These are phyloP conservation scores for Paramecium sonneborni DNA, from an alignment of 73 alveolate species.

Conservation along the genomic window DNA sequence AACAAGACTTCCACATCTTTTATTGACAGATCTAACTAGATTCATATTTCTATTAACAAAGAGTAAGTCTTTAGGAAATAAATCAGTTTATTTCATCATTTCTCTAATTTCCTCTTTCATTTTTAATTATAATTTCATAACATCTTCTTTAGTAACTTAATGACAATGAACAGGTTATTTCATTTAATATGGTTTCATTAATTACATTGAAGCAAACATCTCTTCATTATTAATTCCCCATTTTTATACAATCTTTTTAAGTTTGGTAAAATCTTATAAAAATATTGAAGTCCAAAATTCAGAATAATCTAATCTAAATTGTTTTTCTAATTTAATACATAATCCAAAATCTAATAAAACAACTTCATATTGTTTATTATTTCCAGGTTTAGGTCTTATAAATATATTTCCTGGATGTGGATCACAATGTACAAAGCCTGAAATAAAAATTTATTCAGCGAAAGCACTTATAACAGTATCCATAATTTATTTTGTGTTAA, in stretches of 20 bases:
- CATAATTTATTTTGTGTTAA: constrained; percentile 64
- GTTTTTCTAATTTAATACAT: constrained; percentile 48
- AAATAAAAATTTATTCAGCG: constrained; percentile 74
- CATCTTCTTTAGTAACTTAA: constrained; percentile 47
- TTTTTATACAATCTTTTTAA: constrained; percentile 49
- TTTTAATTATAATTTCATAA: constrained; percentile 38
- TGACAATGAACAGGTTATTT: constrained; percentile 33
- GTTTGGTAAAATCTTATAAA: constrained; percentile 52
- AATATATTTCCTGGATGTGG: constrained; percentile 86
- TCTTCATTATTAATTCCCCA: constrained; percentile 67
- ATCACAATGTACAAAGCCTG: constrained; percentile 79
- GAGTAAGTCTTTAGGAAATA: constrained; percentile 55
- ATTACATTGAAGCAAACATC: constrained; percentile 48
- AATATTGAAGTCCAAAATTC: constrained; percentile 64
- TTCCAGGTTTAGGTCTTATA: constrained; percentile 71
- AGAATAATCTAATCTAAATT: constrained; percentile 63
- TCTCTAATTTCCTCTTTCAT: constrained; percentile 41
- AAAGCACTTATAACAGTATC: constrained; percentile 72
- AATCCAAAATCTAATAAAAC: constrained; percentile 80
- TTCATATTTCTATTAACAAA: constrained; percentile 64
- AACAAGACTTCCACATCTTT: constrained; percentile 39
- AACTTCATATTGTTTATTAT: constrained; percentile 63
- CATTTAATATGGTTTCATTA: constrained; percentile 54
- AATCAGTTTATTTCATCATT: constrained; percentile 51
- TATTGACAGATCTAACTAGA: constrained; percentile 50